Base-by-base conservation (phyloP, 164 flowering plant species). In the Sedum album region DNA sequence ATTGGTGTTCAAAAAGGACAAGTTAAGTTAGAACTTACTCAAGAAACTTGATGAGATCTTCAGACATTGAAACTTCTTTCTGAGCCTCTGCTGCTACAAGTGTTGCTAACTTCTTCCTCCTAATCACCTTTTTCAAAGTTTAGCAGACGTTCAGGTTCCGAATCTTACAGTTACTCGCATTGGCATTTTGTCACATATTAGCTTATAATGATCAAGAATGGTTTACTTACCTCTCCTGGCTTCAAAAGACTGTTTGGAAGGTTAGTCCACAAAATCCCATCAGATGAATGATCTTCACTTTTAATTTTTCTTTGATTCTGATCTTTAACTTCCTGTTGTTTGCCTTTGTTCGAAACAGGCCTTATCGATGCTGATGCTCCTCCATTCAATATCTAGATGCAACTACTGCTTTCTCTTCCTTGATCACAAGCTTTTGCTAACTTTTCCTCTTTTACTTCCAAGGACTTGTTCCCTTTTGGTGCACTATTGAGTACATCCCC, bases 71-170 rank as follows among this genome's bases (percentile, higher is more conserved):
- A 13, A 18, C n/a, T 2, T 94, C 97, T 71, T 81, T 83, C 62
- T 91, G 92, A 74, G 99, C 97, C 80, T 88, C 89, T 57, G 80
- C 81, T 72, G 88, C 96, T 46, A 90, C 85, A 73, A 80, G 41
- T 74, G 92, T 79, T 76, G 97, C 96, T 70, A 91, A 69, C 70
- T 83, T 78, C 79, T 83, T 82, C 80, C 91, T 82, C 66, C 82
- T 87, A 74, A 90, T 76, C 18, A 44, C 48, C n/a, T 44, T 44
- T 15, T 3, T 13, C 20, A 44, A 13, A 44, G 48, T 44, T 44
- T 0, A 44, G 17, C 48, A 44, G 13, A 10, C 5, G 42, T 14
- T 39, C 42, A 39, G 5, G 6, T 39, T 39, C 42, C 42, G 1
- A n/a, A n/a, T n/a, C n/a, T n/a, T 39, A 39, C 5, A 2, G 8